Conservation (phyloP, 2,329 filamentous ascomycete species). For the Colletotrichum sp. region DNA sequence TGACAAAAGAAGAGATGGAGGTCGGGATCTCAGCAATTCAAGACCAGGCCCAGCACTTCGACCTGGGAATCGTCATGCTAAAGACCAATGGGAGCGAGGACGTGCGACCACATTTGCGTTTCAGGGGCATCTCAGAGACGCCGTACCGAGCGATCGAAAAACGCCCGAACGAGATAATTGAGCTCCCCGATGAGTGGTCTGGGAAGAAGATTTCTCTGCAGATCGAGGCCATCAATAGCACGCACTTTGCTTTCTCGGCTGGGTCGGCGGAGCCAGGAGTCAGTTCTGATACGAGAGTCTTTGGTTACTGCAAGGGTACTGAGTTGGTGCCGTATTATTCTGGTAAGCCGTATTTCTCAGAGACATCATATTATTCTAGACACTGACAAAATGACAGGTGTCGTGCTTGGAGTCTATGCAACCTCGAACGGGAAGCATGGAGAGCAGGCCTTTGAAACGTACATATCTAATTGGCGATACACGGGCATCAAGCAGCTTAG, state of each 20-base stretch:
- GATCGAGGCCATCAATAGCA: conserved; percentile 18
- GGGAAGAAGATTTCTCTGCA: conserved; percentile 4
- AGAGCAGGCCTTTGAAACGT: too few relatives aligned
- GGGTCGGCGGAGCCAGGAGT: neutral
- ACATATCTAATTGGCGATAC: too few relatives aligned
- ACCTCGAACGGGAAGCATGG: too few relatives aligned
- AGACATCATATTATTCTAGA: too few relatives aligned
- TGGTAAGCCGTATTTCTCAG: too few relatives aligned
- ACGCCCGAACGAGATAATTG: too few relatives aligned
- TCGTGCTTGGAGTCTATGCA: too few relatives aligned
- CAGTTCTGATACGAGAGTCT: neutral
- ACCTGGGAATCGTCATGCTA: conserved; percentile 47
- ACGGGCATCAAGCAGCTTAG: too few relatives aligned
- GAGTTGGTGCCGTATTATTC: conserved; percentile 23
- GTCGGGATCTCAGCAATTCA: conserved; percentile 59
- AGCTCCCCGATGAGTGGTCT: neutral
- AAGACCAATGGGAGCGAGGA: neutral
- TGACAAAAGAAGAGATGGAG: conserved; percentile 46
- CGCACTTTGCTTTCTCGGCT: conserved; percentile 15
- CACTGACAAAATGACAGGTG: too few relatives aligned
- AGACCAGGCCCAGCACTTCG: conserved; percentile 57
- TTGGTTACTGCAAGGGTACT: conserved; percentile 16
- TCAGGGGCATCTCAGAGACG: conserved; percentile 20
- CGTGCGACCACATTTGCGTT: conserved; percentile 15
- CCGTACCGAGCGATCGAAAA: conserved; percentile 4